Conservation (phyloP, 768 basidiomycete genomes). For the Suillus hirtellus region DNA sequence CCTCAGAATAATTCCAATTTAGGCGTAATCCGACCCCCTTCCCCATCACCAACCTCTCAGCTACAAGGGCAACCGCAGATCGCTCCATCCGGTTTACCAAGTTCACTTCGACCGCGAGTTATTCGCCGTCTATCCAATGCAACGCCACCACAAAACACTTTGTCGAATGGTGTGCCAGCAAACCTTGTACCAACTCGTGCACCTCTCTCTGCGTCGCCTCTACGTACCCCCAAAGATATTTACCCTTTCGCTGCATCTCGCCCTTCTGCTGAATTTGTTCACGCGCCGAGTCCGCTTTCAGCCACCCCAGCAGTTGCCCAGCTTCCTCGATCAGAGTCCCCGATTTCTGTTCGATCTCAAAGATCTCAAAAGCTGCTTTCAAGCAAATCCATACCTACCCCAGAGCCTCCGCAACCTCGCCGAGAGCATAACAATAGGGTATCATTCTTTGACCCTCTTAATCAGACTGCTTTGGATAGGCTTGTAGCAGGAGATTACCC, state of each 20-base stretch:
- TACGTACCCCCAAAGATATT: conserved; percentile 19
- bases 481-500: conserved; percentile 52
- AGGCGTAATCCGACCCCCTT: conserved; percentile 12
- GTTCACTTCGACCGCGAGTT: conserved; percentile 36
- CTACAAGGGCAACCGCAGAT: conserved; percentile 22
- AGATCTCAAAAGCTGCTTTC: conserved; percentile 28
- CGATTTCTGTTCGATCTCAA: conserved; percentile 17
- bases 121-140: conserved; percentile 48
- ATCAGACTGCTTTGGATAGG: conserved; percentile 72
- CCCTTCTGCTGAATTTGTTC: conserved; percentile 23
- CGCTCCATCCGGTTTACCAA: conserved; percentile 24
- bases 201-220: conserved; percentile 27
- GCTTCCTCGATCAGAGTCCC: conserved; percentile 21
- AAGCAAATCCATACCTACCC: conserved; percentile 32
- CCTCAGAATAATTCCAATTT: conserved; percentile 26
- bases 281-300: conserved; percentile 22
- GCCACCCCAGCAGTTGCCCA: conserved; percentile 13
- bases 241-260: conserved; percentile 15
- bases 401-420: conserved; percentile 40
- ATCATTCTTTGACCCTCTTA: conserved; percentile 80
- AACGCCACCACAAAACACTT: conserved; percentile 31
- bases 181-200: conserved; percentile 27
- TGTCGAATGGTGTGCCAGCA: conserved; percentile 25
- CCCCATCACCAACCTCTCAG: conserved; percentile 28
- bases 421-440: conserved; percentile 68